Evolutionary conservation across 2,329 filamentous ascomycete species (phyloP), one percentile per base, ranked within the genome.

Genomic region (Didymella keratinophila): DNA sequence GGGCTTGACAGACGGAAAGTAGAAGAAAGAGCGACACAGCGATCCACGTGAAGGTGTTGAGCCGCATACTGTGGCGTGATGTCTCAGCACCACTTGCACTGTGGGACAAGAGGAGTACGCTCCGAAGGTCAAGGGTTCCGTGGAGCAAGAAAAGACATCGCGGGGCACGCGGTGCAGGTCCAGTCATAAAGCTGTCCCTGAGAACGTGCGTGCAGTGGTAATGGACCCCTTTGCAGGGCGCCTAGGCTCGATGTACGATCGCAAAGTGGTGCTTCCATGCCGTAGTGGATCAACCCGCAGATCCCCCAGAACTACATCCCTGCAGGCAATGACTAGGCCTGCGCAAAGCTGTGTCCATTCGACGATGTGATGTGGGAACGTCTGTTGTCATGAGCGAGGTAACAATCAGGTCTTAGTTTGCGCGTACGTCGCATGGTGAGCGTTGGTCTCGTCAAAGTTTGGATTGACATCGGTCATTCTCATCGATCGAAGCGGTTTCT

Each of bases 161-260:
- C 20, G 25, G 5, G 21, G 9, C 4, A 23, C 37, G 42, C 30
- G 32, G 12, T 37, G 20, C 16, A 46, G 42, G 32, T 41, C 32
- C 30, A 42, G 18, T 41, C 42, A 53, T 53, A 53, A 30, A 11
- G 14, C 5, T n/a, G 39, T 23, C 12, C 1, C 18, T 8, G 7
- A n/a, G 6, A 28, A 43, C 8, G 34, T n/a, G 16, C 32, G 39
- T 45, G 37, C 45, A 39, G 37, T 30, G n/a, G 21, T 25, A 18
- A 12, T 9, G 23, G 30, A 44, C 45, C 52, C 52, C 52, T 56
- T 56, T 56, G 45, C 52, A 50, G 46, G 21, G 9, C 30, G 46
- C 45, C 52, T 37, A 12, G 39, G 11, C 30, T 43, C 14, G 28
- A 43, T 28, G 28, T 20, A 28, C 41, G 52, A n/a, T 42, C 12